Base-by-base conservation (phyloP, 495 filamentous ascomycete species). In the Aspergillus sparsus region DNA sequence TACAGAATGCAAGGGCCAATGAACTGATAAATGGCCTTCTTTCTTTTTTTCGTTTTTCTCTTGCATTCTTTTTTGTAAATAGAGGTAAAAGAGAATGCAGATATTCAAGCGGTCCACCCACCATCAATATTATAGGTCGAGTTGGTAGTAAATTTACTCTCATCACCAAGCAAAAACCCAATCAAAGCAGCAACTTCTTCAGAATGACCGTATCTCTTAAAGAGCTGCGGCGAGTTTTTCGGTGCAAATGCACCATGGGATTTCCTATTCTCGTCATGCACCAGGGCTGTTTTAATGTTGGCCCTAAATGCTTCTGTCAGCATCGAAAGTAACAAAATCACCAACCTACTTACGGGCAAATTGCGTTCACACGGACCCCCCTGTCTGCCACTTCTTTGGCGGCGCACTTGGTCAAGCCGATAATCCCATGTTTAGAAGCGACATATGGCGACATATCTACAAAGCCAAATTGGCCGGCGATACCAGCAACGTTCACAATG, bases 391-490 rank as follows among this genome's bases (percentile, higher is more conserved):
- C 16, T 21, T 55, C 53, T 21, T 45, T 55, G 6, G 53, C 53
- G 1, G 37, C 53, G 10, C 16, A 9, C n/a, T 39, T 16, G 6
- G 53, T 44, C 37, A 55, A 39, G 7, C 53, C 53, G 16, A 55
- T 27, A 10, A 55, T 32, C 4, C 53, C 53, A 42, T 55, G 53
- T 42, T 55, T 55, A 18, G 35, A 42, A 1, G 37, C 53, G 9
- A 32, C 15, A 9, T 55, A 55, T 3, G 53, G 16, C 0, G 37
- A 36, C 16, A 27, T 45, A 10, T 36, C 16, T 35, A 10, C 27
- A 34, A 53, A 53, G 31, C 50, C 50, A 10, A 35, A 32, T 10
- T 35, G 33, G 9, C 34, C 50, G 3, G 33, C 16, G 18, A 55
- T 32, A 33, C 37, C 31, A 0, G 53, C 15, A 5, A 27, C 37